Percentiles rank a stretch among this genome's conserved stretches.
These are phyloP conservation scores for Sclerotinia glacialis DNA, from an alignment of 2,329 filamentous ascomycete genomes.

Conservation along the genomic window DNA sequence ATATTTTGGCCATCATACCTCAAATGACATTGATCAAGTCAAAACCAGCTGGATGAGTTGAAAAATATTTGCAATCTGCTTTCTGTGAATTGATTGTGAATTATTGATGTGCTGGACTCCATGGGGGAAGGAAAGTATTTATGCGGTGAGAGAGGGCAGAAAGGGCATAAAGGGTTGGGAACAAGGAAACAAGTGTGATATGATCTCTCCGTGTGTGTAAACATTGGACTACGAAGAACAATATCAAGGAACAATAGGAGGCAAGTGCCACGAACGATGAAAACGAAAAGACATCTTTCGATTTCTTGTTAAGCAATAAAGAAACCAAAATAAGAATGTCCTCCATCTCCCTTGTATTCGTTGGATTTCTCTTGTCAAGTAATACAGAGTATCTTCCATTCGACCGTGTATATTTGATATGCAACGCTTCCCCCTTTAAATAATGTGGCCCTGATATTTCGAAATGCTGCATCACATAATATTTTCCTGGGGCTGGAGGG, in stretches of 20 bases:
- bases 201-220: too few relatives aligned
- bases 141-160: not conserved
- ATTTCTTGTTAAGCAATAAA: too few relatives aligned
- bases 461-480: not conserved
- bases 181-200: too few relatives aligned
- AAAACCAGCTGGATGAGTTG: not conserved
- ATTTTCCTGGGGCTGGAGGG: slow-evolving; percentile 19
- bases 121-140: not conserved
- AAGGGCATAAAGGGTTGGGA: too few relatives aligned
- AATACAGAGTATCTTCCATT: too few relatives aligned
- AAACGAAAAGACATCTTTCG: too few relatives aligned
- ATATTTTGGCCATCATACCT: too few relatives aligned
- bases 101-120: too few relatives aligned
- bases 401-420: not conserved
- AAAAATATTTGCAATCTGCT: not conserved
- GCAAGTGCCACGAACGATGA: not conserved
- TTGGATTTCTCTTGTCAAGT: not conserved
- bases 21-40: not conserved
- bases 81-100: too few relatives aligned
- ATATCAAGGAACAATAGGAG: not conserved
- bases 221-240: not conserved
- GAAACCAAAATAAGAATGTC: too few relatives aligned
- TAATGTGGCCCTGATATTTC: not conserved
- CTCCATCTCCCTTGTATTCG: too few relatives aligned
- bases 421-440: not conserved